Conservation (phyloP, 73 alveolate genomes). For the Blepharisma stoltei region DNA sequence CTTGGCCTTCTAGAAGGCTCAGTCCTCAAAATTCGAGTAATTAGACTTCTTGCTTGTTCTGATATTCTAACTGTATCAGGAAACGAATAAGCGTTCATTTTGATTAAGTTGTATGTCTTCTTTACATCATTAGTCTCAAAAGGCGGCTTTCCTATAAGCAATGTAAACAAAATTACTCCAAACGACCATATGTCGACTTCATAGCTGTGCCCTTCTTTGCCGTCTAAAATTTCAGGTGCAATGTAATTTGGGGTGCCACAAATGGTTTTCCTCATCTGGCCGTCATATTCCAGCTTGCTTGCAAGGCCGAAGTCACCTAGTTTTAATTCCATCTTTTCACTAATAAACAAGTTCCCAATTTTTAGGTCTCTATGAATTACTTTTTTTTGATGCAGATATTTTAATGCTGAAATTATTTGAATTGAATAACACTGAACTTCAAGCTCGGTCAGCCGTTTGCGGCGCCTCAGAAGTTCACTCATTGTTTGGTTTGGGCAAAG, state of each 20-base stretch:
- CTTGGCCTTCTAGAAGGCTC: slow-evolving; percentile 69
- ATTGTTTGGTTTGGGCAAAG: slow-evolving; percentile 59
- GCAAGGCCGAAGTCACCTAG: slow-evolving; percentile 86
- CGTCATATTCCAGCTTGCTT: slow-evolving; percentile 71
- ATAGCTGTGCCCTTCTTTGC: slow-evolving; percentile 79
- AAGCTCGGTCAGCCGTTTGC: slow-evolving; percentile 54
- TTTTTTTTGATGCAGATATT: slow-evolving; percentile 58
- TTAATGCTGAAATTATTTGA: slow-evolving; percentile 58
- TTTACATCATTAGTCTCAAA: slow-evolving; percentile 83
- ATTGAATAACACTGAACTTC: slow-evolving; percentile 54
- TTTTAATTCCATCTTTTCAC: slow-evolving; percentile 71
- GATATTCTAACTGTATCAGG: slow-evolving; percentile 73
- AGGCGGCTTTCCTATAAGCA: slow-evolving; percentile 86
- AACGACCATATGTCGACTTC: slow-evolving; percentile 89
- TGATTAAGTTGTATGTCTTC: slow-evolving; percentile 70
- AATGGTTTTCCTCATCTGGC: slow-evolving; percentile 74
- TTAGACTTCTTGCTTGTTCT: slow-evolving; percentile 57
- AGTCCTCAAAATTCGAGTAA: slow-evolving; percentile 56
- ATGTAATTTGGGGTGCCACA: slow-evolving; percentile 90
- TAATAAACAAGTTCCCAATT: slow-evolving; percentile 72
- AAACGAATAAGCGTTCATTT: slow-evolving; percentile 59
- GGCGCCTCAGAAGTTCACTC: slow-evolving; percentile 47
- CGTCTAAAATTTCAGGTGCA: slow-evolving; percentile 88
- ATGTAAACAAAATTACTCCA: slow-evolving; percentile 79
- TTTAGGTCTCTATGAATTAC: slow-evolving; percentile 77